A percentile compares a stretch with the other conserved stretches of the same genome.
Conservation (phyloP, 2,329 filamentous ascomycete species). For the Fusarium albidum region DNA sequence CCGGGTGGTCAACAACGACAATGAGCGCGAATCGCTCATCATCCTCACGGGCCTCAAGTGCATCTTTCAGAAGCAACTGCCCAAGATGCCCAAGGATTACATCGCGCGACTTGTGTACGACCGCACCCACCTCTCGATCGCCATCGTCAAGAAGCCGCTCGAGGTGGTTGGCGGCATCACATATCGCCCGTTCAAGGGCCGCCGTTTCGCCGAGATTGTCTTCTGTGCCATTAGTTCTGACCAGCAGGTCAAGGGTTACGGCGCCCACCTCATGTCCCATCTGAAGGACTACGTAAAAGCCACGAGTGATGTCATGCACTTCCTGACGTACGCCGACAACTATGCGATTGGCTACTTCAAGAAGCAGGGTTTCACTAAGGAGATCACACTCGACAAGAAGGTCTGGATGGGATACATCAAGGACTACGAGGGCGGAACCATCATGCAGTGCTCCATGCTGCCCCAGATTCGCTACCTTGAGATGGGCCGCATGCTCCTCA, state of each 20-base stretch:
- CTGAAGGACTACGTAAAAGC: conserved; percentile 98
- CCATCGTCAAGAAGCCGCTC: conserved; percentile 95
- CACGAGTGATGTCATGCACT: conserved; percentile 97
- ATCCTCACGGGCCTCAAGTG: conserved; percentile 96
- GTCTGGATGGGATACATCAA: conserved; percentile 99
- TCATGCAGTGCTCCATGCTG: conserved; percentile 99
- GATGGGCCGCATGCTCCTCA: conserved; percentile 89
- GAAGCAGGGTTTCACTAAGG: conserved; percentile 98
- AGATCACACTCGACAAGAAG: conserved; percentile 88
- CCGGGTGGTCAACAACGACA: conserved; percentile 97
- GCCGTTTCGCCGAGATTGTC: conserved; percentile 96
- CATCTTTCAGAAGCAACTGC: conserved; percentile 97
- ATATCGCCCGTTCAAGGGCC: conserved; percentile 90
- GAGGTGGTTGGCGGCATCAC: conserved; percentile 98
- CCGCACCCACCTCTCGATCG: conserved; percentile 93
- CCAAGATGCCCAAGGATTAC: conserved; percentile 99
- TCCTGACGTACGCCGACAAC: conserved; percentile 98
- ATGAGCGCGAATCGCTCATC: conserved; percentile 85
- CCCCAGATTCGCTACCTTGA: conserved; percentile 95
- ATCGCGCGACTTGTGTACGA: conserved; percentile 98
- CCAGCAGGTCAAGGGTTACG: conserved; percentile 98
- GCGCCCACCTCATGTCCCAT: conserved; percentile 97
- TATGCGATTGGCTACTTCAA: conserved; percentile 99
- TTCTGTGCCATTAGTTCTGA: conserved; percentile 98
- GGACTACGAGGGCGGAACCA: conserved; percentile 97